Conservation (phyloP, 75 land plant species). For the Pinus taeda region DNA sequence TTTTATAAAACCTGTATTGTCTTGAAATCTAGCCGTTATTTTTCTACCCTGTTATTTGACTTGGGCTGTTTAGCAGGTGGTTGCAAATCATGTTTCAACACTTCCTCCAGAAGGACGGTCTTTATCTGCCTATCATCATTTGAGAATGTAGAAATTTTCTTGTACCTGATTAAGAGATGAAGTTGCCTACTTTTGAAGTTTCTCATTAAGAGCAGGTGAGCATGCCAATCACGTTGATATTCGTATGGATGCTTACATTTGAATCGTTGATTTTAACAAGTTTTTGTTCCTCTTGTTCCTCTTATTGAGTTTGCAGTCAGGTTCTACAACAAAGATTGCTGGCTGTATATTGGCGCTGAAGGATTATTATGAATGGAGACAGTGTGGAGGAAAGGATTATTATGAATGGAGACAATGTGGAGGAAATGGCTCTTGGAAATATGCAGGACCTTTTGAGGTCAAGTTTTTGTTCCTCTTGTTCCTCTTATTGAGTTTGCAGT, state of each 20-base stretch:
- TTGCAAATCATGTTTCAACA: conserved; percentile 34
- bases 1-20: neutral
- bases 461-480: no score
- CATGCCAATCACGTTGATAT: neutral
- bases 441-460: no score
- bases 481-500: no score
- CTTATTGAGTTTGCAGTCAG: no score
- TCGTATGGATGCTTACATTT: neutral
- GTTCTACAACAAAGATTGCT: no score
- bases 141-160: conserved; percentile 86
- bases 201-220: conserved; percentile 78
- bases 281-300: neutral
- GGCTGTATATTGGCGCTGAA: no score
- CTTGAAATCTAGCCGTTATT: neutral
- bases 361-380: no score
- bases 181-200: conserved; percentile 76
- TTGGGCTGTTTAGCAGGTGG: conserved; percentile 40
- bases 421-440: no score
- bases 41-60: neutral
- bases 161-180: conserved; percentile 67
- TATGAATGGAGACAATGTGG: no score
- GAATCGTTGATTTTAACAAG: no score
- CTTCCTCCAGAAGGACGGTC: conserved; percentile 36
- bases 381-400: no score
- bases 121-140: conserved; percentile 81